Evolutionary conservation across 345 rosid genomes (phyloP), one percentile per base, ranked within the genome.

Genomic region (Pelargonium nanum): DNA sequence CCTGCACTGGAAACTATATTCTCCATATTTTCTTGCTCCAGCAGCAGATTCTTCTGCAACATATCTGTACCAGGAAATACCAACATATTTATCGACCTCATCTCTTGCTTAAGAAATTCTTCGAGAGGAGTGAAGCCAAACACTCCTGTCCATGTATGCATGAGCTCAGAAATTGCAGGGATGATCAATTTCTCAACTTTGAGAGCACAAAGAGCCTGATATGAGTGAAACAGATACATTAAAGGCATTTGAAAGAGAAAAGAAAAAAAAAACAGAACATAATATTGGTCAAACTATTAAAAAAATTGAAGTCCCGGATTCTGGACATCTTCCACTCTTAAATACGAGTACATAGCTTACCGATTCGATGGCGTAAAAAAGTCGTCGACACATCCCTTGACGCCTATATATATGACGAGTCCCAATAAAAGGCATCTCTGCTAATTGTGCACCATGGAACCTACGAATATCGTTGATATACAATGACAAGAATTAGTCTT

Each of bases 361-460:
- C 20, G 73, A 76, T 71, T 91, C 87, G 64, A 91, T 81, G 58
- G 84, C 96, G 57, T 62, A 52, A 58, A 85, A 84, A 67, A 91
- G 96, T 62, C 85, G 84, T 24, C 89, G 89, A 59, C 95, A 91
- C 96, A 91, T 87, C 66, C 96, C 91, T 75, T 88, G 94, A 55
- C 81, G 86, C 78, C 96, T 80, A 69, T 88, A 91, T 52, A 76
- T 68, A 69, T 84, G 85, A 10, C 97, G 94, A 40, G 96, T 88
- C 65, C 93, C 97, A 72, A 90, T 85, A 74, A 85, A 91, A 4
- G 96, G 93, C 97, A 91, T 91, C 81, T 91, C 97, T 72, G 91
- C 97, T 60, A 88, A 67, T 62, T 65, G 60, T 59, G 77, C 78
- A 59, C 94, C 97, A 70, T 81, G 97, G 62, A 91, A 82, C 78